A percentile compares a stretch with the other conserved stretches of the same genome.
These are phyloP conservation scores for Xylariaceae sp. DNA, from an alignment of 2,329 filamentous ascomycete species.

Conservation along the genomic window DNA sequence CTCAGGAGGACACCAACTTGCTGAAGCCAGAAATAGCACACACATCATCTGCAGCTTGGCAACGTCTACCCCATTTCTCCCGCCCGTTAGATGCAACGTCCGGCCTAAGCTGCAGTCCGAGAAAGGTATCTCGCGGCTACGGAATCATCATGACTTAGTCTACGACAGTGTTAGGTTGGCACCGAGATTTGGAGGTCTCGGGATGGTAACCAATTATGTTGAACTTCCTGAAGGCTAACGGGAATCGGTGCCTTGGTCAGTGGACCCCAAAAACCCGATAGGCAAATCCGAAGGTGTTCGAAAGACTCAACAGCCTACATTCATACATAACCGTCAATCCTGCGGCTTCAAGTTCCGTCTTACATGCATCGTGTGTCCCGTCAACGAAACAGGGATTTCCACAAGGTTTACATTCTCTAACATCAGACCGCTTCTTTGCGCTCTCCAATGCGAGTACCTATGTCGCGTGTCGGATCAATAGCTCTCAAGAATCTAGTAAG, in stretches of 20 bases:
- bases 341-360: slow-evolving; percentile 4
- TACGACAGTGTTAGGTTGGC: neutral
- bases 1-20: slow-evolving; percentile 16
- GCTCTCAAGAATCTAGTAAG: neutral
- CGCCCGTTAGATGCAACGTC: slow-evolving; percentile 26
- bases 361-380: slow-evolving; percentile 10
- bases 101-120: slow-evolving; percentile 14
- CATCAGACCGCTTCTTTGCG: slow-evolving; percentile 13
- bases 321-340: neutral
- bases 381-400: slow-evolving; percentile 13
- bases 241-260: neutral
- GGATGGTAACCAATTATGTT: neutral
- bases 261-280: neutral
- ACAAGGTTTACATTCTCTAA: slow-evolving; percentile 2
- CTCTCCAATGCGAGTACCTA: slow-evolving; percentile 4
- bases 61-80: slow-evolving; percentile 12
- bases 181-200: neutral
- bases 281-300: neutral
- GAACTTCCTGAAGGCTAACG: neutral
- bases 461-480: slow-evolving; percentile 6
- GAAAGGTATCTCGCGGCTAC: neutral
- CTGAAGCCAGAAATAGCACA: slow-evolving; percentile 22
- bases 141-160: neutral
- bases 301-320: neutral
- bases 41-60: slow-evolving; percentile 17